Conservation (phyloP, 2,329 filamentous ascomycete species). For the Cladosporium sp. region DNA sequence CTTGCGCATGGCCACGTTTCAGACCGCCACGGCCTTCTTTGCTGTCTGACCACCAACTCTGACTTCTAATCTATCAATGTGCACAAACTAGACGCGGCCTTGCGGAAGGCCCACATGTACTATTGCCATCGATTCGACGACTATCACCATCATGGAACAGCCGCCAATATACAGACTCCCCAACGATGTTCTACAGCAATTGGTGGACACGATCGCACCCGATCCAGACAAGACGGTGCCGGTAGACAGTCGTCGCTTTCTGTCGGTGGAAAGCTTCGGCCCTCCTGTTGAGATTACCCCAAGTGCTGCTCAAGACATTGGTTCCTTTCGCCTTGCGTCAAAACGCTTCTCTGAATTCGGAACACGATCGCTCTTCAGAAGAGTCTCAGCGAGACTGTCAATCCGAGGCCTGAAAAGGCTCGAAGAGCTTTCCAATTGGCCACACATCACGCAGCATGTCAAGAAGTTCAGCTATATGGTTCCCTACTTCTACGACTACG, state of each 20-base stretch:
- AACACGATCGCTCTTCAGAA: conserved; percentile 47
- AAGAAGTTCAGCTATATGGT: conserved; percentile 59
- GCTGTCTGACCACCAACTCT: conserved; percentile 12
- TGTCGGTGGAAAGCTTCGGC: conserved; percentile 50
- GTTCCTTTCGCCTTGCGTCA: conserved; percentile 45
- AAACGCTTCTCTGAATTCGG: conserved; percentile 48
- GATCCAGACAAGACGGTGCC: conserved; percentile 48
- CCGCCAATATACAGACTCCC: conserved; percentile 32
- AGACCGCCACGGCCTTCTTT: conserved; percentile 4
- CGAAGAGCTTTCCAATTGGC: conserved; percentile 45
- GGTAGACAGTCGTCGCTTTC: conserved; percentile 46
- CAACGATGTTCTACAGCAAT: conserved; percentile 47
- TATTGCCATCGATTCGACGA: conserved; percentile 5
- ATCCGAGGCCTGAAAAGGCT: conserved; percentile 45
- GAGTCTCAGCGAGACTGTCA: conserved; percentile 49
- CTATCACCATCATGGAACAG: conserved; percentile 18
- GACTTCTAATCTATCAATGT: not conserved
- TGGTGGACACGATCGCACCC: conserved; percentile 49
- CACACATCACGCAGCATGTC: conserved; percentile 49
- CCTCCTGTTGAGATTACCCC: conserved; percentile 38
- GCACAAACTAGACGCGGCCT: not conserved
- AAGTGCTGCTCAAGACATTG: conserved; percentile 42
- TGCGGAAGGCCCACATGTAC: not conserved
- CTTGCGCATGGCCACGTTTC: conserved; percentile 11
- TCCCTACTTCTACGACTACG: conserved; percentile 48